Evolutionary conservation across 2,329 filamentous ascomycete genomes (phyloP), one percentile per base, ranked within the genome.

Genomic region (Pleoardoris graminearum): DNA sequence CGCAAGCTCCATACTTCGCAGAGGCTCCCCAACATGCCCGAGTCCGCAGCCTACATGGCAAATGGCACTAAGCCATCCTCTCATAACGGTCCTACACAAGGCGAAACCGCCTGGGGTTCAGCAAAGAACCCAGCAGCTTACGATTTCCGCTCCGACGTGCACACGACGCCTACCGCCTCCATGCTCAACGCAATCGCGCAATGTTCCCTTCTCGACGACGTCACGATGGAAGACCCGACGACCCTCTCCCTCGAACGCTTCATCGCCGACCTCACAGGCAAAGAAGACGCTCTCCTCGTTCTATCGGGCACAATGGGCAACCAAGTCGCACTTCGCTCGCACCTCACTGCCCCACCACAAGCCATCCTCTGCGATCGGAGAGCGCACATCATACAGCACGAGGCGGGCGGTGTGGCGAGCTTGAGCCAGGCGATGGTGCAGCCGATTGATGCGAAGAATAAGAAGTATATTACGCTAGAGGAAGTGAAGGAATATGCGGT

Each of bases 221-320:
- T 96, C 61, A 90, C 88, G 70, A 77, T 80, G 57, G 91, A 95
- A 74, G 91, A 96, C 65, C 79, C 83, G 0, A 91, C 88, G 0
- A 97, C 93, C 1, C 85, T 82, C 45, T 80, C 83, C 21, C 84
- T 97, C 35, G 89, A 97, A 72, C 75, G 80, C 39, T 86, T 89
- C 70, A 81, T 95, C 38, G 90, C 91, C 16, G 69, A 81, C 27
- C 80, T 95, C 3, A 84, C 90, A 0, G 85, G 85, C 61, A 91
- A 95, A 63, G 87, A 91, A 65, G 85, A 85, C 7, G 88, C 84
- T 0, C 79, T 97, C 4, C 86, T 96, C 48, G 90, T 96, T 50
- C 80, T 95, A 53, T 94, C 90, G 0, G 93, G 93, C 3, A 96
- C 92, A 4, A 96, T 96, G 91, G 91, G 91, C 35, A 97, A 97